Base-by-base conservation (phyloP, 208 protist genomes). In the Endotrypanum monterogeii region DNA sequence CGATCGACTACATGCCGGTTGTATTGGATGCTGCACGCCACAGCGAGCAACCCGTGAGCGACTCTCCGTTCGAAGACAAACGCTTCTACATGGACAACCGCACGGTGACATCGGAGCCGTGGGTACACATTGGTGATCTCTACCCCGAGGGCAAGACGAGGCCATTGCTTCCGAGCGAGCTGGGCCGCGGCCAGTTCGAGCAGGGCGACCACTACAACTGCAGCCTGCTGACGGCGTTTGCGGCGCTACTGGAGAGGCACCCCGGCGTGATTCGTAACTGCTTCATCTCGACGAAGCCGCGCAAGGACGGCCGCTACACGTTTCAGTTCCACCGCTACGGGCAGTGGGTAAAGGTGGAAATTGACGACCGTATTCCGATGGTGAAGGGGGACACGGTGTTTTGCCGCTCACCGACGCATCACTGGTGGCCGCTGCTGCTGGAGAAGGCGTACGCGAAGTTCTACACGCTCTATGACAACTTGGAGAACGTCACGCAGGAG, bases 361-460 rank as follows among this genome's bases (percentile, higher is more conserved):
- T 88, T 55, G 83, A 88, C 67, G 83, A 88, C 78, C 88, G 83
- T 62, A 91, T 92, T 68, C 83, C 87, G 7, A 67, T 80, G 51
- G 82, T 85, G 35, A 86, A 89, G n/a, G 86, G 78, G 55, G 70
- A 82, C 61, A 85, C 86, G 63, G 68, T 92, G 55, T 93, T 84
- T 79, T 85, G 82, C 78, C 88, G 87, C 65, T 90, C 88, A 25
- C 86, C 87, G 39, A 91, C 84, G 41, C 76, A 76, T 54, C 84
- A 90, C 78, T 89, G 84, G 85, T 95, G 90, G 90, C 88, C 90
- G 65, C 76, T 88, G 76, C 74, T 84, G 79, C 83, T 88, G 76
- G 83, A 88, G 76, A 88, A 88, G 83, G 83, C 90, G 44, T 92
- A 95, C 79, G 90, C 90, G 48, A 95, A 95, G 83, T 90, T 93